These are phyloP conservation scores for Spathaspora gorwiae DNA, from an alignment of 805 yeast genomes.

Conservation along the genomic window DNA sequence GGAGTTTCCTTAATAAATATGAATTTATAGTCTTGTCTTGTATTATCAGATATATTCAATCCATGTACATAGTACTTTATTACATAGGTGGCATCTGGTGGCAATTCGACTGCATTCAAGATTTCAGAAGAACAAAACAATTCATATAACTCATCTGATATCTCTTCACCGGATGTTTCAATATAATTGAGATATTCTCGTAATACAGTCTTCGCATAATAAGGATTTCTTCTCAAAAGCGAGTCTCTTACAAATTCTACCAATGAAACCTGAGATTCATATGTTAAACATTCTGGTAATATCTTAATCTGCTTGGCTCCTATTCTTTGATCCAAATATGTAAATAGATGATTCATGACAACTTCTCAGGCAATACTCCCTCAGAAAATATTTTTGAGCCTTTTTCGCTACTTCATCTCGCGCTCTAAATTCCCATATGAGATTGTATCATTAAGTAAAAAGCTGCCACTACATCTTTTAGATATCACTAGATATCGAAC, in stretches of 20 bases:
- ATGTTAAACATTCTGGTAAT: background rate
- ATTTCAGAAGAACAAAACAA: conserved; percentile 27
- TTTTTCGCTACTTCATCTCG: no score
- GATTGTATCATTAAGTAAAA: no score
- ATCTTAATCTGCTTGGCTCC: conserved; percentile 2
- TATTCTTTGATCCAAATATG: conserved; percentile 6
- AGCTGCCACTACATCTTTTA: no score
- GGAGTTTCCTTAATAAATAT: conserved; percentile 56
- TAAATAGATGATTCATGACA: conserved; percentile 4
- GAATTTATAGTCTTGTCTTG: background rate
- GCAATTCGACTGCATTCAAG: conserved; percentile 25
- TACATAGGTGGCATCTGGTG: conserved; percentile 36
- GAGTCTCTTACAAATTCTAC: background rate
- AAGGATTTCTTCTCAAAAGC: conserved; percentile 33
- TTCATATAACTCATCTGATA: conserved; percentile 41
- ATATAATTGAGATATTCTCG: conserved; percentile 34
- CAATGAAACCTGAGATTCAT: conserved; percentile 5
- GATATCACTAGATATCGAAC: no score
- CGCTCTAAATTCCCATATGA: no score
- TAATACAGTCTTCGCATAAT: conserved; percentile 47
- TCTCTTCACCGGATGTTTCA: conserved; percentile 29
- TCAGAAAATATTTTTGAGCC: no score
- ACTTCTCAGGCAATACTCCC: no score
- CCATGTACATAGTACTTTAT: conserved; percentile 31
- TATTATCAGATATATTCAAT: conserved; percentile 11